A percentile compares a stretch with the other conserved stretches of the same genome.
Conservation (phyloP, 257 asterid genomes). For the Capsicum rhomboideum region DNA sequence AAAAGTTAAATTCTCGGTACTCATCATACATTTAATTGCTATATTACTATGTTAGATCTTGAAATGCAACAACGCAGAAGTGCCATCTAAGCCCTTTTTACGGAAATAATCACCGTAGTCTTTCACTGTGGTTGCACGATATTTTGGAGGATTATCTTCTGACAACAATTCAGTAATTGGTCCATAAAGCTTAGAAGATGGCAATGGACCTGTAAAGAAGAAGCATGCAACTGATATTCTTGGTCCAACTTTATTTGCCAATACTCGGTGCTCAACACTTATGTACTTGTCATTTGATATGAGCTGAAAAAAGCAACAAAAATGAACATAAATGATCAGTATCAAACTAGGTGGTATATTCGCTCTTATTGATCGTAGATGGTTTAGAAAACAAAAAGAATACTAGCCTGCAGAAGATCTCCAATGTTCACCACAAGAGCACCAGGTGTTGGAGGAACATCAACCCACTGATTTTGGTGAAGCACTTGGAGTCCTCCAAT, state of each 20-base stretch:
- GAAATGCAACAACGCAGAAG: conserved; percentile 38
- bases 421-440: neutral
- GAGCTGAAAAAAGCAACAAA: neutral
- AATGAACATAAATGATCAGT: neutral
- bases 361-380: no score
- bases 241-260: neutral
- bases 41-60: conserved; percentile 16
- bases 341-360: no score
- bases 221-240: neutral
- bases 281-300: neutral
- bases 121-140: neutral
- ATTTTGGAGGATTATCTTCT: neutral
- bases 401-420: neutral
- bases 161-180: neutral
- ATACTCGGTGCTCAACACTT: neutral
- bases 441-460: neutral
- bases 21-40: neutral
- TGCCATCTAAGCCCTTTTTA: conserved; percentile 8
- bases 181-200: neutral
- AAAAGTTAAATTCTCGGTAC: neutral
- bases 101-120: neutral
- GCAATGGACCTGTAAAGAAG: neutral
- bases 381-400: no score
- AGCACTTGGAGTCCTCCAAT: neutral
- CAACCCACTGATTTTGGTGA: neutral